These are phyloP conservation scores for Phoenix roebelenii DNA, from an alignment of 176 grass and related monocot genomes.

Conservation along the genomic window DNA sequence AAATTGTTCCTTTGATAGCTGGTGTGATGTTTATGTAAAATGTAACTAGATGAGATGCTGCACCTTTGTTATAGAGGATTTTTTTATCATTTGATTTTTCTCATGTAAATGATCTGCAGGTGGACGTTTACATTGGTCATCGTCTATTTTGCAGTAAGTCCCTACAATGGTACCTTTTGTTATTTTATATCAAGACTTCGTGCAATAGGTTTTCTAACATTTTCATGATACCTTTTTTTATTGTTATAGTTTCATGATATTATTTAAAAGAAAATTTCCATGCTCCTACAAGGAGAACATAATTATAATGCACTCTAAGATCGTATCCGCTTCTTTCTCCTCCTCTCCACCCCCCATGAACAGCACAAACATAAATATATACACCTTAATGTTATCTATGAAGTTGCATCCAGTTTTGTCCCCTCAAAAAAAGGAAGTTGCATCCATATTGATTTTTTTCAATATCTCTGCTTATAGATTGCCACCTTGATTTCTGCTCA, in stretches of 20 bases:
- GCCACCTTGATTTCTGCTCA: constrained; percentile 55
- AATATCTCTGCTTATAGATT: constrained; percentile 22
- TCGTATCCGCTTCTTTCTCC: too few species aligned
- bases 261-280: too few species aligned
- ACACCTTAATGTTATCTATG: not conserved
- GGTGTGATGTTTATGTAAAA: too few species aligned
- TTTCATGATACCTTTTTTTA: too few species aligned
- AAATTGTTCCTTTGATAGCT: too few species aligned
- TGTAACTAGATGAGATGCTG: too few species aligned
- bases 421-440: not conserved
- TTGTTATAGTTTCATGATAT: too few species aligned
- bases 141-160: constrained; percentile 59
- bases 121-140: constrained; percentile 68
- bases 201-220: too few species aligned
- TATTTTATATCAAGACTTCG: too few species aligned
- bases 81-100: constrained; percentile 4
- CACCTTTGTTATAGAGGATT: not conserved
- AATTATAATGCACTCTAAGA: too few species aligned
- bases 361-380: not conserved
- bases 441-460: not conserved
- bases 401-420: not conserved
- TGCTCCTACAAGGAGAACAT: too few species aligned
- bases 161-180: not conserved
- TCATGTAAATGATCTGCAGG: constrained; percentile 37
- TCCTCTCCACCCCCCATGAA: too few species aligned